A percentile compares a stretch with the other conserved stretches of the same genome.
Conservation (phyloP, 257 asterid species). For the Solanum sejunctum region DNA sequence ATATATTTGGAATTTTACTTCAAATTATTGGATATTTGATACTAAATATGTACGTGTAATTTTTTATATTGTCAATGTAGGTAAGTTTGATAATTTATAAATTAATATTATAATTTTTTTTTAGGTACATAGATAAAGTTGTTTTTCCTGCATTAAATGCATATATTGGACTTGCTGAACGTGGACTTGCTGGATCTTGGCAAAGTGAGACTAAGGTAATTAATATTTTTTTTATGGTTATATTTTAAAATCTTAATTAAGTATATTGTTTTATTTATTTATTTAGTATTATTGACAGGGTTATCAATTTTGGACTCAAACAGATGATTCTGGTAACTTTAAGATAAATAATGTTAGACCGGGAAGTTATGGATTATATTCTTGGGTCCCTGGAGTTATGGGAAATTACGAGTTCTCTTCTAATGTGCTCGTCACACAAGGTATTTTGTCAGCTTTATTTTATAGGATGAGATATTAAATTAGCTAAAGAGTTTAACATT, state of each 20-base stretch:
- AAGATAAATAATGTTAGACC: conserved; percentile 19
- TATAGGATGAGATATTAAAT: neutral
- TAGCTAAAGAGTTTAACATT: neutral
- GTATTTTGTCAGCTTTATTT: neutral
- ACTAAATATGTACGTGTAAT: neutral
- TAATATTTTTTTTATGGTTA: no score
- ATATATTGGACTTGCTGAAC: conserved; percentile 60
- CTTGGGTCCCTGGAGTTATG: conserved; percentile 56
- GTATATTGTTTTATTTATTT: neutral
- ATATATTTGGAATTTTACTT: neutral
- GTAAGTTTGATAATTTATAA: neutral
- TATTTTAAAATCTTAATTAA: neutral
- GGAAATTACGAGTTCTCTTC: conserved; percentile 40
- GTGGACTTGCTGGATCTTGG: conserved; percentile 72
- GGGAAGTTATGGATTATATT: conserved; percentile 36
- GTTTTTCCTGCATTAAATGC: conserved; percentile 32
- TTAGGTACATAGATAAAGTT: conserved; percentile 3
- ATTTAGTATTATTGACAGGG: conserved; percentile 21
- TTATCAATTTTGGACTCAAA: conserved; percentile 62
- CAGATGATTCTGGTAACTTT: conserved; percentile 37
- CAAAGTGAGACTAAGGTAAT: conserved; percentile 49
- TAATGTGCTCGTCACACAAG: conserved; percentile 21
- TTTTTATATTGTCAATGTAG: neutral
- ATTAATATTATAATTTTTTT: neutral
- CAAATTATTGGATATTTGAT: neutral